Evolutionary conservation across 75 land plant species (phyloP).

Genomic region (Selaginella moellendorffii): DNA sequence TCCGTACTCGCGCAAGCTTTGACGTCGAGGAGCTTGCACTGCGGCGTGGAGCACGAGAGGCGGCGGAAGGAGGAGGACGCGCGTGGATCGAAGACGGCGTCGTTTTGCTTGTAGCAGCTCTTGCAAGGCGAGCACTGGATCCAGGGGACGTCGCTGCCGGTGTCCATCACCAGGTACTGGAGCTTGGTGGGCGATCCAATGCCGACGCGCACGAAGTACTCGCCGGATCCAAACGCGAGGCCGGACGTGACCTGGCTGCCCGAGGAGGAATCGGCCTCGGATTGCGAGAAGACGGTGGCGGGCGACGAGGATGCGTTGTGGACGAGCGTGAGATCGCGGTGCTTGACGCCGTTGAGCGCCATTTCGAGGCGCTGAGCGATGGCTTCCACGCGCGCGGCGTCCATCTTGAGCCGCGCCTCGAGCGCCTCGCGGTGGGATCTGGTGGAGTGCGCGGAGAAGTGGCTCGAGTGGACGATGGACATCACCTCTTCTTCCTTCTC

Average conservation of each 20-base stretch:
- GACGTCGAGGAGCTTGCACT: neutral
- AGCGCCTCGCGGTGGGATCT: too few relatives aligned
- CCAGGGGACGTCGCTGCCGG: neutral
- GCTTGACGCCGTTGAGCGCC: neutral
- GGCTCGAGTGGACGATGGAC: too few relatives aligned
- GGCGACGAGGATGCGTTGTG: neutral
- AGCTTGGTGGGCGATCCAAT: neutral
- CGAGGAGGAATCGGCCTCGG: too few relatives aligned
- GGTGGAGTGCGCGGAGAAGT: too few relatives aligned
- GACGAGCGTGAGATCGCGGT: neutral
- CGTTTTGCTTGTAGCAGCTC: constrained; percentile 8
- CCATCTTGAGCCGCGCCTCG: constrained; percentile 1
- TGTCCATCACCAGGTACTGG: neutral
- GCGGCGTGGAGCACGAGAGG: neutral
- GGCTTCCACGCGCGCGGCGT: constrained; percentile 13
- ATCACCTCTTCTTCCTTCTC: too few relatives aligned
- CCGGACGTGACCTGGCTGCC: neutral
- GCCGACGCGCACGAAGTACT: neutral
- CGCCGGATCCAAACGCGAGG: neutral
- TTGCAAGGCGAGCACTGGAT: constrained; percentile 29
- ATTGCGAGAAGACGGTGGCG: too few relatives aligned
- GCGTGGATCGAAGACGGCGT: neutral
- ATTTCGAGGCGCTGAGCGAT: constrained; percentile 4
- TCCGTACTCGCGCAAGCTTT: neutral
- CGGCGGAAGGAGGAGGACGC: neutral